Evolutionary conservation across 805 yeast genomes (phyloP).

Genomic region (Priceomyces carsonii): DNA sequence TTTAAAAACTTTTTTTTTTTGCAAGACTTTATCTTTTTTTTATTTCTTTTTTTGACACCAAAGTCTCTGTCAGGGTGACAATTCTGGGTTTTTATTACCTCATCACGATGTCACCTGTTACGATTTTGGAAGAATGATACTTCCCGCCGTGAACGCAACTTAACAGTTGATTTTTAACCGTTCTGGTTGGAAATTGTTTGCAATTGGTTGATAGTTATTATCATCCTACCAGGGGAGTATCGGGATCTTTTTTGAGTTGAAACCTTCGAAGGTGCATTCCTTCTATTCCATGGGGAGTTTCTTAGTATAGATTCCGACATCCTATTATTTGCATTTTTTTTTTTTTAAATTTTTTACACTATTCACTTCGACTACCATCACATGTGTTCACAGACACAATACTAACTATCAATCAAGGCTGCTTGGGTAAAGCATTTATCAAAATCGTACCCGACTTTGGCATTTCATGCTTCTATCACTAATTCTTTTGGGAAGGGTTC

Average conservation of each 20-base stretch:
- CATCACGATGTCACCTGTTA: slow-evolving; percentile 78
- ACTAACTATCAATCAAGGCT: slow-evolving; percentile 56
- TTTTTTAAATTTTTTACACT: slow-evolving; percentile 8
- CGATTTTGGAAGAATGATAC: slow-evolving; percentile 90
- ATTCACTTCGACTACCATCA: not conserved
- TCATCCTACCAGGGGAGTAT: slow-evolving; percentile 44
- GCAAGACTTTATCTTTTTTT: slow-evolving; percentile 5
- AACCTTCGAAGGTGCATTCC: slow-evolving; percentile 35
- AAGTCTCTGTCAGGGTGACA: slow-evolving; percentile 81
- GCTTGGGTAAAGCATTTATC: slow-evolving; percentile 98
- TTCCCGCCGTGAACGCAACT: slow-evolving; percentile 51
- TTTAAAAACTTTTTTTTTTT: slow-evolving; percentile 1
- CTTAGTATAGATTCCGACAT: slow-evolving; percentile 93
- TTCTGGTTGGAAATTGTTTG: slow-evolving; percentile 37
- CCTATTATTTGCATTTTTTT: no score
- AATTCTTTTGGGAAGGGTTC: slow-evolving; percentile 98
- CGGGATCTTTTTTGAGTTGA: slow-evolving; percentile 85
- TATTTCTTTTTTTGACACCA: slow-evolving; percentile 46
- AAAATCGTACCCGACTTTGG: slow-evolving; percentile 88
- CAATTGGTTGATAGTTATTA: slow-evolving; percentile 38
- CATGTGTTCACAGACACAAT: slow-evolving; percentile 7
- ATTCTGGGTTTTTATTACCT: slow-evolving; percentile 32
- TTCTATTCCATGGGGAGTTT: slow-evolving; percentile 43
- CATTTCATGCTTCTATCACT: slow-evolving; percentile 96
- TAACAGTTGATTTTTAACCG: slow-evolving; percentile 51